Conservation (phyloP, 176 grass and related monocot species). For the Panicum miliaceum region DNA sequence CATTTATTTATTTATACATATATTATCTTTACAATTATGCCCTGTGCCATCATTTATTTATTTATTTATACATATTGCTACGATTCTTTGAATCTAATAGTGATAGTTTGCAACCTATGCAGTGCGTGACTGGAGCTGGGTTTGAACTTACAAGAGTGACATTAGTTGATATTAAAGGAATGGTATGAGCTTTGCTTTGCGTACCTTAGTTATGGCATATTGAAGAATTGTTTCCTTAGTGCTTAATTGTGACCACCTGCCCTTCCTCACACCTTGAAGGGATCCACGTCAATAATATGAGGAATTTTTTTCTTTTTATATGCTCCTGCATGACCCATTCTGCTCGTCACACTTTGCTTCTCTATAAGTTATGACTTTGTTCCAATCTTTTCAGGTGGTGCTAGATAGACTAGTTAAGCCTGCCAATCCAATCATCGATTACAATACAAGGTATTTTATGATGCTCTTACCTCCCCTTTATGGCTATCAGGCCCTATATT, state of each 20-base stretch:
- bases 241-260: background rate
- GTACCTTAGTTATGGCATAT: background rate
- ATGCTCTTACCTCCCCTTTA: constrained; percentile 28
- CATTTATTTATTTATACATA: background rate
- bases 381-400: constrained; percentile 70
- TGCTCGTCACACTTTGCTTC: constrained; percentile 18
- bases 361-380: background rate
- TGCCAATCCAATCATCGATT: constrained; percentile 78
- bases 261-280: background rate
- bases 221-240: constrained; percentile 11
- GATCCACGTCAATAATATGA: constrained; percentile 11
- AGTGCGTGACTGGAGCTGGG: constrained; percentile 85
- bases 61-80: background rate
- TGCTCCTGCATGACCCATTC: constrained; percentile 30
- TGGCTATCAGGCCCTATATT: background rate
- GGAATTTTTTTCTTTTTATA: constrained; percentile 25
- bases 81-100: background rate
- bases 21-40: too few relatives aligned
- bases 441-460: constrained; percentile 84
- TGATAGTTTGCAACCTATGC: constrained; percentile 50
- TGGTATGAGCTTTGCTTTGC: constrained; percentile 53
- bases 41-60: background rate
- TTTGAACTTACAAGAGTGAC: constrained; percentile 98
- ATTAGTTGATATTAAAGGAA: constrained; percentile 87
- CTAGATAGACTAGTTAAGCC: constrained; percentile 96